Evolutionary conservation across 208 protist genomes (phyloP), one percentile per base, ranked within the genome.

Genomic region (Leishmania martiniquensis): DNA sequence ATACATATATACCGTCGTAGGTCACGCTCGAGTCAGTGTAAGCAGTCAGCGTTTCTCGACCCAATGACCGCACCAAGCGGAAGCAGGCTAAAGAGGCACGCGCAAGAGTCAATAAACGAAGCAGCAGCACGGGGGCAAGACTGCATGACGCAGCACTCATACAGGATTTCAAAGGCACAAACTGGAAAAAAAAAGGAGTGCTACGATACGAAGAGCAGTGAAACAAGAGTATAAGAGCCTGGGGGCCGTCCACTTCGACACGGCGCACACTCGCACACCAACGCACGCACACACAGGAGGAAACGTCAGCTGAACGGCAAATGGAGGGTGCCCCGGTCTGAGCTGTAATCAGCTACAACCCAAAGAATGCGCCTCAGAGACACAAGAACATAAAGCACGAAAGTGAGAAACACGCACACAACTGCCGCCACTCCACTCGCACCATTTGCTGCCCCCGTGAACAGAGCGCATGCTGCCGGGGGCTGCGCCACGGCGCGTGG

Each of bases 311-410:
- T n/a, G n/a, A n/a, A n/a, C n/a, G n/a, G n/a, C n/a, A n/a, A n/a
- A n/a, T n/a, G n/a, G n/a, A n/a, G n/a, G n/a, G n/a, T n/a, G n/a
- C n/a, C n/a, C n/a, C n/a, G n/a, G n/a, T n/a, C n/a, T 49, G 39
- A 49, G 22, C 39, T 49, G 63, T 10, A 17, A 34, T 29, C 22
- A 34, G 39, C 63, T 22, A 5, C 34, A n/a, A 63, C 22, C 34
- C 39, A 57, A 78, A 34, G 4, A 54, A 17, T 39, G 73, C 13
- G 52, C 45, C 17, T 25, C 42, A 52, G 10, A 20, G 54, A 72
- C 52, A 47, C 29, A n/a, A 52, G 25, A 42, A 70, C 66, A 72
- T 73, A 73, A 78, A 74, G 74, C n/a, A n/a, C n/a, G n/a, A n/a
- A n/a, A 77, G 9, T 25, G n/a, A 5, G 7, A 22, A 12, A 68